A percentile compares a stretch with the other conserved stretches of the same genome.
These are phyloP conservation scores for Ilyonectria destructans DNA, from an alignment of 2,329 filamentous ascomycete species.

Conservation along the genomic window DNA sequence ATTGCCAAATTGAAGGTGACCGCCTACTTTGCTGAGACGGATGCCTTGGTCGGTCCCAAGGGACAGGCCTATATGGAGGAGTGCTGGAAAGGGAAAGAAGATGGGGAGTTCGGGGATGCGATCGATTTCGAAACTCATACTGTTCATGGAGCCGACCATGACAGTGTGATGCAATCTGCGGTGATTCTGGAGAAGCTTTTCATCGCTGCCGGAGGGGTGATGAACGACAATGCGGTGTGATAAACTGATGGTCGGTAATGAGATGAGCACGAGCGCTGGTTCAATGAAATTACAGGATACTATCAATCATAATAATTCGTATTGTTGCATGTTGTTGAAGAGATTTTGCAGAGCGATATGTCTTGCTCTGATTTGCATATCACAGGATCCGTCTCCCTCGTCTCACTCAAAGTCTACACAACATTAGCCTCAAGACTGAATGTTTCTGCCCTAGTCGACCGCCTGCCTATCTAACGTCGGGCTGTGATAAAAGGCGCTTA, in stretches of 20 bases:
- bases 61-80: conserved; percentile 39
- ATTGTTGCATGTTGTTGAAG: too few species aligned
- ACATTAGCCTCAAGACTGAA: too few species aligned
- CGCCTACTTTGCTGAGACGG: conserved; percentile 34
- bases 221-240: not conserved
- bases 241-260: not conserved
- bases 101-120: conserved; percentile 21
- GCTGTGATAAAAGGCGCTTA: too few species aligned
- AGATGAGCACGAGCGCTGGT: not conserved
- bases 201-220: conserved; percentile 17
- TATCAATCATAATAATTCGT: too few species aligned
- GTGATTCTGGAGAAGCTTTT: conserved; percentile 32
- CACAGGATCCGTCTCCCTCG: too few species aligned
- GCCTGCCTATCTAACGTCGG: too few species aligned
- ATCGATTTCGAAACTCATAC: conserved; percentile 35
- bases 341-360: too few species aligned
- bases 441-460: too few species aligned
- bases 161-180: conserved; percentile 31
- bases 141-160: conserved; percentile 33
- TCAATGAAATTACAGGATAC: too few species aligned
- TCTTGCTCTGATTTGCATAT: too few species aligned
- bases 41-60: conserved; percentile 35
- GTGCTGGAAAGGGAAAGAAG: conserved; percentile 33
- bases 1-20: conserved; percentile 28
- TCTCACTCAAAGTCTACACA: too few species aligned